These are phyloP conservation scores for Coemansia sp. DNA, from an alignment of 192 early-diverging fungal genomes.

Conservation along the genomic window DNA sequence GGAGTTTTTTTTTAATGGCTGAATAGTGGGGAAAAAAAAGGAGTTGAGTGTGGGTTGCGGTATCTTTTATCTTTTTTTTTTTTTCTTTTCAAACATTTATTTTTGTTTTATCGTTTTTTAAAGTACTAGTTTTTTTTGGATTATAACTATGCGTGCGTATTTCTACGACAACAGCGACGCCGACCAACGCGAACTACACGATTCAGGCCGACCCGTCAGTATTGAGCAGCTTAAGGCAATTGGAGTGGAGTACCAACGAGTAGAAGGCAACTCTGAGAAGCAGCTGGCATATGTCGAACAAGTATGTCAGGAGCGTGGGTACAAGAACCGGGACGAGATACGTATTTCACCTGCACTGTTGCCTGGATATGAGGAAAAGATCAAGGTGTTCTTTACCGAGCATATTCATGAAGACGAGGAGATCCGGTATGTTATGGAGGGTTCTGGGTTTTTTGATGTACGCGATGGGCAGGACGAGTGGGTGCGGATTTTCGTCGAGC, in stretches of 20 bases:
- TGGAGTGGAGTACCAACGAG: constrained; percentile 75
- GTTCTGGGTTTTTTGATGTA: constrained; percentile 92
- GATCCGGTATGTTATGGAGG: constrained; percentile 89
- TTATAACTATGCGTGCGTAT: constrained; percentile 71
- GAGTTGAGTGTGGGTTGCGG: not conserved
- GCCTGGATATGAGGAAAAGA: constrained; percentile 88
- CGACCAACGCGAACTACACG: constrained; percentile 83
- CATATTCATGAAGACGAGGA: constrained; percentile 98
- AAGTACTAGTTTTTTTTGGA: no score
- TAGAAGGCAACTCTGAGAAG: constrained; percentile 58
- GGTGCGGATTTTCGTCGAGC: constrained; percentile 80
- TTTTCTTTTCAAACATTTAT: not conserved
- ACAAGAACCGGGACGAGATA: constrained; percentile 94
- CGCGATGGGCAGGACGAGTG: constrained; percentile 66
- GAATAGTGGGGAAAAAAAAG: not conserved
- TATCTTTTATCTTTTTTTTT: constrained; percentile 10
- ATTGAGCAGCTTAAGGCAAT: constrained; percentile 65
- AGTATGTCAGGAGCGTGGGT: constrained; percentile 73
- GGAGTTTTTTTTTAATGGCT: no score
- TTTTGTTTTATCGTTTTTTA: not conserved
- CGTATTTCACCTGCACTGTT: constrained; percentile 77
- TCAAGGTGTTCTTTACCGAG: constrained; percentile 92
- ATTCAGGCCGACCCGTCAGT: constrained; percentile 65
- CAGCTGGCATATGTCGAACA: constrained; percentile 64
- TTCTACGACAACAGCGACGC: constrained; percentile 64